phyloP scores from a whole-genome alignment of 192 early-diverging fungal species.

The Gamsiella multidivaricata region DNA sequence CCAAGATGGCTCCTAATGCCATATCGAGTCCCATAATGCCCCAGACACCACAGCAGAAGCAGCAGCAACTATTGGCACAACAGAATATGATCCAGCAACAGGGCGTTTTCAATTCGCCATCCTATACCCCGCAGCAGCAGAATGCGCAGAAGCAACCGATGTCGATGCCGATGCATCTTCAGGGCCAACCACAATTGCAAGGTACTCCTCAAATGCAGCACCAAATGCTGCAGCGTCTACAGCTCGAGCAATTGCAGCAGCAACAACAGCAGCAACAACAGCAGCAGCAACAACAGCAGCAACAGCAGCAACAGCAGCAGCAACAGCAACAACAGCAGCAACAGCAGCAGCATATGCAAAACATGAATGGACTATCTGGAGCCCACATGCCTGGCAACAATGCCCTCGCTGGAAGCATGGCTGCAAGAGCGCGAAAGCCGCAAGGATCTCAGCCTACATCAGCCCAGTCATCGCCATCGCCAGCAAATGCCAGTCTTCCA shows the following conservation, averaged over 20 bases:
- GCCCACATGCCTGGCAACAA: slow-evolving; percentile 17
- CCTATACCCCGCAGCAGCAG: slow-evolving; percentile 47
- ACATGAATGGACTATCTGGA: slow-evolving; percentile 24
- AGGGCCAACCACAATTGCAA: slow-evolving; percentile 18
- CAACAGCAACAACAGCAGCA: slow-evolving; percentile 36
- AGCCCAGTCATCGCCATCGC: slow-evolving; percentile 50
- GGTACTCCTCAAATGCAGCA: slow-evolving; percentile 29
- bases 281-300: slow-evolving; percentile 7
- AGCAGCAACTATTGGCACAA: slow-evolving; percentile 31
- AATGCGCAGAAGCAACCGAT: slow-evolving; percentile 18
- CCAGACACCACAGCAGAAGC: slow-evolving; percentile 39
- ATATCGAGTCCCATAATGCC: slow-evolving; percentile 22
- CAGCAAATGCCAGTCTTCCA: slow-evolving; percentile 43
- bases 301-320: slow-evolving; percentile 12
- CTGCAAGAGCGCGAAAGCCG: slow-evolving; percentile 28
- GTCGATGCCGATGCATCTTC: slow-evolving; percentile 14
- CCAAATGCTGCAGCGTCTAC: slow-evolving; percentile 1
- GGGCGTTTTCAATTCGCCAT: slow-evolving; percentile 24
- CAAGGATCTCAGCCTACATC: slow-evolving; percentile 51
- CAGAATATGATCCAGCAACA: slow-evolving; percentile 29
- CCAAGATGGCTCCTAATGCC: slow-evolving; percentile 15
- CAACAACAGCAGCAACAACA: slow-evolving; percentile 40
- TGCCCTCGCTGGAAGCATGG: slow-evolving; percentile 5
- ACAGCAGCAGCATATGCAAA: slow-evolving; percentile 32
- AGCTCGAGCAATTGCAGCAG: slow-evolving; percentile 11